Conservation (phyloP, 768 basidiomycete species). For the Naganishia kalamii region DNA sequence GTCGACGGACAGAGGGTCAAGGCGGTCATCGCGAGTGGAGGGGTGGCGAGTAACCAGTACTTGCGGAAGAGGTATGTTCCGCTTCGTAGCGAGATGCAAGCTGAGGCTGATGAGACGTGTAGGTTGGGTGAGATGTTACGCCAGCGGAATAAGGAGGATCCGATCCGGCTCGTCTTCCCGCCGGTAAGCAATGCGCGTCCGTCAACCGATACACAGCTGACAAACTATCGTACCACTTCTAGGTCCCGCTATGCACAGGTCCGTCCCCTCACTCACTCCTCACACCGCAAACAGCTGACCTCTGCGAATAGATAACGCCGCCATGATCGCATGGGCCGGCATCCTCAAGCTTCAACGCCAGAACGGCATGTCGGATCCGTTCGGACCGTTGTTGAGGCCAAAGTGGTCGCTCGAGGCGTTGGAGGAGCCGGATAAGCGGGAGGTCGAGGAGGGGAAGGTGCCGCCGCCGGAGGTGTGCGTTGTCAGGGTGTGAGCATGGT, state of each 20-base stretch:
- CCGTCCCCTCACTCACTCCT: background rate
- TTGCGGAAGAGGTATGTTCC: slow-evolving; percentile 59
- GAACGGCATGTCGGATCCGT: slow-evolving; percentile 56
- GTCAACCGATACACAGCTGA: slow-evolving; percentile 22
- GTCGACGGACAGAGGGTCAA: slow-evolving; percentile 29
- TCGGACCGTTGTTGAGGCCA: slow-evolving; percentile 57
- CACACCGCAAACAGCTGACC: too few relatives aligned
- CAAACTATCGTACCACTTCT: background rate
- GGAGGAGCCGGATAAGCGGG: background rate
- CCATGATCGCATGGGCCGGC: slow-evolving; percentile 91
- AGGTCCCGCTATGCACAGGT: slow-evolving; percentile 56
- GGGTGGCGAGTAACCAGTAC: slow-evolving; percentile 79
- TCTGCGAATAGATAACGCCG: slow-evolving; percentile 75
- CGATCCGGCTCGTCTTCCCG: slow-evolving; percentile 61
- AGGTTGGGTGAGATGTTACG: slow-evolving; percentile 36
- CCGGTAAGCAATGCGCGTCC: slow-evolving; percentile 48
- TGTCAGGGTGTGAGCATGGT: background rate
- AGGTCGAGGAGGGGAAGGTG: background rate
- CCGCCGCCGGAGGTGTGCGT: background rate
- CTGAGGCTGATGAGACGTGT: background rate
- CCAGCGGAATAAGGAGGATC: slow-evolving; percentile 25
- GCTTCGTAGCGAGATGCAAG: too few relatives aligned
- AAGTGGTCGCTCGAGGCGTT: slow-evolving; percentile 69
- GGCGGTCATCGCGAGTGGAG: slow-evolving; percentile 72
- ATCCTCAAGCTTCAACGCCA: slow-evolving; percentile 67